phyloP scores from a whole-genome alignment of 129 eudicot species.

The Escallonia rubra region DNA sequence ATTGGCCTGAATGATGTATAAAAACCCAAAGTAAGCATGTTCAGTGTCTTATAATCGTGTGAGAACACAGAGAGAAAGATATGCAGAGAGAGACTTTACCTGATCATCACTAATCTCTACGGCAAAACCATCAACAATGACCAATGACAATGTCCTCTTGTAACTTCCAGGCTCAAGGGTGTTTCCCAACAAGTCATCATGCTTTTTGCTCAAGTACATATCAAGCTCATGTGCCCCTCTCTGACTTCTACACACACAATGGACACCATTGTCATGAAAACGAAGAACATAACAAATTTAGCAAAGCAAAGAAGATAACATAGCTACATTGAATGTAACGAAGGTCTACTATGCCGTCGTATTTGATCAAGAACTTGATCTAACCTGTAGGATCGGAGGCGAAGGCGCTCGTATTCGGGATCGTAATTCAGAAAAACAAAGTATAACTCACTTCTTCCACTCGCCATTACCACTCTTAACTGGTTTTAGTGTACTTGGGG shows the following conservation, averaged over 20 bases:
- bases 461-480: conserved; percentile 13
- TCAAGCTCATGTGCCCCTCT: conserved; percentile 72
- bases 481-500: background rate
- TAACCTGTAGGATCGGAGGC: conserved; percentile 79
- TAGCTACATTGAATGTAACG: background rate
- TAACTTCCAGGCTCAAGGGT: conserved; percentile 58
- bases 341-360: background rate
- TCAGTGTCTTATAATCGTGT: too few species aligned
- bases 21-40: background rate
- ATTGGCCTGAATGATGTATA: conserved; percentile 48
- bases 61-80: background rate
- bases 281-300: background rate
- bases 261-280: background rate
- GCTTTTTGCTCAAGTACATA: conserved; percentile 79
- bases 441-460: conserved; percentile 25
- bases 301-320: too few species aligned
- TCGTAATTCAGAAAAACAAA: conserved; percentile 93
- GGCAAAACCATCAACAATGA: conserved; percentile 88
- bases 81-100: conserved; percentile 21
- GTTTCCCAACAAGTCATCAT: conserved; percentile 66
- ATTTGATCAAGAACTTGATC: background rate
- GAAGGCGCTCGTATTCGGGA: conserved; percentile 91
- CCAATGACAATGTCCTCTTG: conserved; percentile 68
- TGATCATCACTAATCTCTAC: conserved; percentile 71
- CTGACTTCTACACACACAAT: conserved; percentile 39